Conservation (phyloP, 768 basidiomycete genomes). For the Panus rudis region DNA sequence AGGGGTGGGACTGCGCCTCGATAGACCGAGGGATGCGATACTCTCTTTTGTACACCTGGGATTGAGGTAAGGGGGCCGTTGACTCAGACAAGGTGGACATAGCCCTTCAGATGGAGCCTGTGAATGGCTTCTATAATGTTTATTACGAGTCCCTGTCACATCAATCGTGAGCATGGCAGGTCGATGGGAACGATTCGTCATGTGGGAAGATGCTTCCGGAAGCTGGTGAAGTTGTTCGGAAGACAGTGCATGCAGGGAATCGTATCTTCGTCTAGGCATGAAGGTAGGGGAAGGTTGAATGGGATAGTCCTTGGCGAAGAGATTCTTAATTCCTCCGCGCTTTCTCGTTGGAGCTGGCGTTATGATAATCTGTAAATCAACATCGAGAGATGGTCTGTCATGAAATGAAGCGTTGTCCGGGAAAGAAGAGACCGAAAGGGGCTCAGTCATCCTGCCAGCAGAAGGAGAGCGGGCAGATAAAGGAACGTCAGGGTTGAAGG, state of each 20-base stretch:
- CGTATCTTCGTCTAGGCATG: not conserved
- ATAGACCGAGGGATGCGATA: slow-evolving; percentile 10
- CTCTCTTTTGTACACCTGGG: slow-evolving; percentile 10
- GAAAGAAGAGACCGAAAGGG: not conserved
- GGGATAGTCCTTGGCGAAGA: no score
- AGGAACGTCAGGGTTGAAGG: not conserved
- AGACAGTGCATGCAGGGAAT: not conserved
- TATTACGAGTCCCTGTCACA: not conserved
- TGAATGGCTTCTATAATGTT: not conserved
- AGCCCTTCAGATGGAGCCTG: not conserved
- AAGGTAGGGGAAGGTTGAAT: no score
- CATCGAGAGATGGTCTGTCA: not conserved
- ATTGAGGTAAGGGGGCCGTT: not conserved
- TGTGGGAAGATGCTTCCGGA: not conserved
- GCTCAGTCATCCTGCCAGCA: not conserved
- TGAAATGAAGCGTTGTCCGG: not conserved
- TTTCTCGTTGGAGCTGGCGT: not conserved
- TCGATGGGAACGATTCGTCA: not conserved
- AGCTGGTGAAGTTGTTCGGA: not conserved
- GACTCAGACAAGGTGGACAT: not conserved
- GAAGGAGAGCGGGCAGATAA: not conserved
- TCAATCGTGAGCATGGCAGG: not conserved
- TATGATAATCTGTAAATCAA: not conserved
- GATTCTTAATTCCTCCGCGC: no score
- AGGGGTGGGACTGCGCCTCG: slow-evolving; percentile 4